Evolutionary conservation across 106 monocot genomes (phyloP).

Genomic region (Acorus gramineus): DNA sequence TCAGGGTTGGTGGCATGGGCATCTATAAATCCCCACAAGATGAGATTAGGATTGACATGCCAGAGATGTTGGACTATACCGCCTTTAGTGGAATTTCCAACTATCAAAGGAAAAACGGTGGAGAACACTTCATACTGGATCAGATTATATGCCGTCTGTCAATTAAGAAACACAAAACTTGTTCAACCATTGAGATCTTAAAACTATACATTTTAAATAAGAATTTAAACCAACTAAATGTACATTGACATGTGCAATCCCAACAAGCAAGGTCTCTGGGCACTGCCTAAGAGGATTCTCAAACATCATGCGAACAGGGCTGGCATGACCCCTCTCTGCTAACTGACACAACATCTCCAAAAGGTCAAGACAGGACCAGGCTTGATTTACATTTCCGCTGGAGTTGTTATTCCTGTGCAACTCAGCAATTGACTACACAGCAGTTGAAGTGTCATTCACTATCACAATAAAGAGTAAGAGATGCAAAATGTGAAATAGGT

Average conservation of each 20-base stretch:
- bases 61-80: constrained; percentile 50
- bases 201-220: background rate
- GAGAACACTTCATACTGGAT: constrained; percentile 74
- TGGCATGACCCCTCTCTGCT: constrained; percentile 78
- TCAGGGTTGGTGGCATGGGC: constrained; percentile 26
- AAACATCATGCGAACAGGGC: constrained; percentile 49
- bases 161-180: background rate
- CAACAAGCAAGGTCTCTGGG: constrained; percentile 69
- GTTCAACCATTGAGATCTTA: background rate
- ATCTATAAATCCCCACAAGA: constrained; percentile 62
- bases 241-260: constrained; percentile 60
- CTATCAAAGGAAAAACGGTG: constrained; percentile 41
- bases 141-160: constrained; percentile 79
- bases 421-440: constrained; percentile 31
- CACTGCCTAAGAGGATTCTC: constrained; percentile 55
- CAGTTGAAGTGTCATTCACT: background rate
- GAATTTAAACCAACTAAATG: background rate
- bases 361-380: constrained; percentile 88
- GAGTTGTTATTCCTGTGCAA: constrained; percentile 4
- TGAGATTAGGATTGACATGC: constrained; percentile 49
- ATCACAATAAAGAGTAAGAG: background rate
- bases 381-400: constrained; percentile 54
- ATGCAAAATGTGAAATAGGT: background rate
- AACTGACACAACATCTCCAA: constrained; percentile 76
- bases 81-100: constrained; percentile 46